phyloP scores from a whole-genome alignment of 2,329 filamentous ascomycete genomes.

The Aspergillus melleus region DNA sequence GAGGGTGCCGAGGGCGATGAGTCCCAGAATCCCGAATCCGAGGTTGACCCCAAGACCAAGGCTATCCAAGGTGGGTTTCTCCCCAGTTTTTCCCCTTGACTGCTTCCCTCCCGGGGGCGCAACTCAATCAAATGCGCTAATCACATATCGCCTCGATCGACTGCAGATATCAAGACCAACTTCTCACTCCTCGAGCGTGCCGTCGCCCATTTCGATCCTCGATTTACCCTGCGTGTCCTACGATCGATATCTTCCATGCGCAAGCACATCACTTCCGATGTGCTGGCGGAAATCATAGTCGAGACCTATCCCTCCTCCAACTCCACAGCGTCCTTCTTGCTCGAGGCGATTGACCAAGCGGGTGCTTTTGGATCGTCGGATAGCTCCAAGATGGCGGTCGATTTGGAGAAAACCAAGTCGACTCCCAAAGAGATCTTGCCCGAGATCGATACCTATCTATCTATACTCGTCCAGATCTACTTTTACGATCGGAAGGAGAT shows the following conservation, averaged over 20 bases:
- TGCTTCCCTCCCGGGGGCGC: neutral
- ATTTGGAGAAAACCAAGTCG: slow-evolving; percentile 66
- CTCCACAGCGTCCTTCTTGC: slow-evolving; percentile 66
- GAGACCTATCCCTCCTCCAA: slow-evolving; percentile 74
- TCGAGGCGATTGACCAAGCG: slow-evolving; percentile 68
- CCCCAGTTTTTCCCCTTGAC: neutral
- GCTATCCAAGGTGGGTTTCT: slow-evolving; percentile 47
- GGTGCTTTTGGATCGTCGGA: slow-evolving; percentile 55
- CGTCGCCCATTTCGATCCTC: slow-evolving; percentile 87
- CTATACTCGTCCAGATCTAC: slow-evolving; percentile 82
- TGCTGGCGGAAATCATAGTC: slow-evolving; percentile 76
- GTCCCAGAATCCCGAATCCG: slow-evolving; percentile 47
- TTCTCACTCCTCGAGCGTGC: slow-evolving; percentile 89
- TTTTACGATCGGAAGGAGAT: slow-evolving; percentile 83
- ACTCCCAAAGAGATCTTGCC: slow-evolving; percentile 73
- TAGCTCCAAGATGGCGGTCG: slow-evolving; percentile 71
- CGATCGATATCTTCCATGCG: slow-evolving; percentile 94
- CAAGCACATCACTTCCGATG: slow-evolving; percentile 81
- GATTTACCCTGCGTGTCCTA: slow-evolving; percentile 91
- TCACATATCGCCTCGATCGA: neutral
- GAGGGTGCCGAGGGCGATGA: slow-evolving; percentile 52
- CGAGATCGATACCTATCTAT: slow-evolving; percentile 85
- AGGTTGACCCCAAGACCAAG: slow-evolving; percentile 50
- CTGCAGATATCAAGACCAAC: slow-evolving; percentile 87
- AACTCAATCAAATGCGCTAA: slow-evolving; percentile 3